phyloP scores from a whole-genome alignment of 306 rosid genomes.

The Cicer judaicum region DNA sequence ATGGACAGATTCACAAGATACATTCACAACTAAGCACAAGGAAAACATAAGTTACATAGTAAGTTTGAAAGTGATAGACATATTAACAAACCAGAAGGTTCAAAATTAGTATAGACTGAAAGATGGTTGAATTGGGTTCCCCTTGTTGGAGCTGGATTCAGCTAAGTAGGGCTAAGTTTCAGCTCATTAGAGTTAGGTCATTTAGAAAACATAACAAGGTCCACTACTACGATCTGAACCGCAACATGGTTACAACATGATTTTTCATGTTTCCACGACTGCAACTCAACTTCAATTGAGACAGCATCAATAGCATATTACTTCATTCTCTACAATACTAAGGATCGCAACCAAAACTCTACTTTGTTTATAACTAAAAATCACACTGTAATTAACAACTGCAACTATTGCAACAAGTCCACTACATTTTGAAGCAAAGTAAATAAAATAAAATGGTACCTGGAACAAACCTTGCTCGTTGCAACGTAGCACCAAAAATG shows the following conservation, averaged over 20 bases:
- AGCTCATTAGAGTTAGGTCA: not conserved
- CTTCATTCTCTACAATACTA: not conserved
- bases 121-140: not conserved
- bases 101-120: not conserved
- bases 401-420: not conserved
- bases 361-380: not conserved
- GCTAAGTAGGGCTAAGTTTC: not conserved
- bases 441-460: slow-evolving; percentile 62
- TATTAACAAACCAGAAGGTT: not conserved
- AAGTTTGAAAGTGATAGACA: not conserved
- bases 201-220: not conserved
- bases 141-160: not conserved
- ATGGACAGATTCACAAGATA: not conserved
- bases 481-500: slow-evolving; percentile 81
- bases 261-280: not conserved
- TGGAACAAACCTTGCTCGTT: slow-evolving; percentile 98
- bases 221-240: not conserved
- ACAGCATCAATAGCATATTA: not conserved
- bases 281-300: not conserved
- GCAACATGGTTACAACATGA: not conserved
- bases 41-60: not conserved
- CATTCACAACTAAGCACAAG: not conserved
- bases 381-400: not conserved
- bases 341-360: not conserved
- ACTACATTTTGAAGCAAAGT: not conserved